A percentile compares a stretch with the other conserved stretches of the same genome.
These are phyloP conservation scores for Psilocybe subaeruginosa DNA, from an alignment of 768 basidiomycete species.

Conservation along the genomic window DNA sequence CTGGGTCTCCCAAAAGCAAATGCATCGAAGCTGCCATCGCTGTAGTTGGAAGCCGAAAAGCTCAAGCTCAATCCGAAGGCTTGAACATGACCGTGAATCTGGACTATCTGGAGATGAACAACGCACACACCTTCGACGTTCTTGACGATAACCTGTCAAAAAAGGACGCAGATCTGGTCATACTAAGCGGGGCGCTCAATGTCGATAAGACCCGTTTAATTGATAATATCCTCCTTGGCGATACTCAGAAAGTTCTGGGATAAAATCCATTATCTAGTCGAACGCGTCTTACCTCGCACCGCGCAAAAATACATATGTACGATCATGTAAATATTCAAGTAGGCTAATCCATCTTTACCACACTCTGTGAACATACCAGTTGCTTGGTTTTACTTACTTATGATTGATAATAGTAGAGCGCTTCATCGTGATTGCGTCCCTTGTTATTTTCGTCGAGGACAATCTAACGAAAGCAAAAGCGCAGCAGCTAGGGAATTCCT, in stretches of 20 bases:
- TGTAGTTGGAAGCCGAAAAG: conserved; percentile 37
- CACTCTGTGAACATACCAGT: neutral
- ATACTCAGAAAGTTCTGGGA: conserved; percentile 37
- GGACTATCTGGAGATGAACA: conserved; percentile 92
- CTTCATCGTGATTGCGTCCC: neutral
- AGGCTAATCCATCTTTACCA: neutral
- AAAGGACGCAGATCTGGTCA: conserved; percentile 43
- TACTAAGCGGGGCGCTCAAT: conserved; percentile 87
- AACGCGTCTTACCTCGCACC: neutral
- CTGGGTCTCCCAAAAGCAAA: conserved; percentile 50
- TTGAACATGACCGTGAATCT: conserved; percentile 56
- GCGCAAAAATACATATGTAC: neutral
- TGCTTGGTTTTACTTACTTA: neutral
- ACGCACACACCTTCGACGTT: conserved; percentile 73
- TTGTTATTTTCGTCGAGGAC: neutral
- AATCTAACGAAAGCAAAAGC: neutral
- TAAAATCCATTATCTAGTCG: conserved; percentile 11
- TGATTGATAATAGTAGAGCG: too few relatives aligned
- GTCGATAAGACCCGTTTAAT: conserved; percentile 89
- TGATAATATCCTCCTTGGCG: conserved; percentile 86
- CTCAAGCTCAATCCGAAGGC: conserved; percentile 32
- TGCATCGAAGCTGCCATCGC: conserved; percentile 47
- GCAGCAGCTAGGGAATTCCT: neutral
- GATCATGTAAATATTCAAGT: neutral
- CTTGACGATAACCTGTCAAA: conserved; percentile 38